phyloP scores from a whole-genome alignment of 257 asterid species.

The Plantago elongata region DNA sequence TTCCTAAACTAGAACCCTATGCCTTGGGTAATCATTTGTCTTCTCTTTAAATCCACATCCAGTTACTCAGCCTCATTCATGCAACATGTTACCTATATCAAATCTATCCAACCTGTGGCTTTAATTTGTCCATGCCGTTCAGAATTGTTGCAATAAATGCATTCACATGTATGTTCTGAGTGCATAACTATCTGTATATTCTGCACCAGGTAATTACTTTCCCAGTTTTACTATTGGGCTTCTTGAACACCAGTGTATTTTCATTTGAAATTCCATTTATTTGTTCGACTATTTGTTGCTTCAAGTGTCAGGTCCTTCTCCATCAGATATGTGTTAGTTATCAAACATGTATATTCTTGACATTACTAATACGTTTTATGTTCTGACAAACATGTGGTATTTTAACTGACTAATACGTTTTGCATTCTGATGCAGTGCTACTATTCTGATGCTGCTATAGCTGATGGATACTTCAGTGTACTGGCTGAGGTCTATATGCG shows the following conservation, averaged over 20 bases:
- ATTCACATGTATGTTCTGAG: too few species aligned
- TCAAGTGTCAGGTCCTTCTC: not conserved
- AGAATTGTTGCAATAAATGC: too few species aligned
- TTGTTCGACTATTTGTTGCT: not conserved
- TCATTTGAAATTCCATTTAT: not conserved
- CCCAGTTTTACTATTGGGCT: not conserved
- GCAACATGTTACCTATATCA: not conserved
- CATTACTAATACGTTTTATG: slow-evolving; percentile 17
- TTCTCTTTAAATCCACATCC: slow-evolving; percentile 4
- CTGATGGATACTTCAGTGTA: slow-evolving; percentile 99
- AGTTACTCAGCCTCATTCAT: slow-evolving; percentile 6
- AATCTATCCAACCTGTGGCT: too few species aligned
- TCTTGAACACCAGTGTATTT: slow-evolving; percentile 15
- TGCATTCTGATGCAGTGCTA: slow-evolving; percentile 62
- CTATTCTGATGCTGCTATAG: slow-evolving; percentile 95
- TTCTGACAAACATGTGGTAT: slow-evolving; percentile 12
- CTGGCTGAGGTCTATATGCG: slow-evolving; percentile 99
- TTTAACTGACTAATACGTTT: slow-evolving; percentile 18
- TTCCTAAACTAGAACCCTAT: slow-evolving; percentile 13
- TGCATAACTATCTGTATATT: too few species aligned
- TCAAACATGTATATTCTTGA: slow-evolving; percentile 11
- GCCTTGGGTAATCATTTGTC: slow-evolving; percentile 9
- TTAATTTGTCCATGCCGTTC: too few species aligned
- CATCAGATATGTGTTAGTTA: slow-evolving; percentile 13
- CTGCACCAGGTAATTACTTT: too few species aligned